Evolutionary conservation across 768 basidiomycete genomes (phyloP), one percentile per base, ranked within the genome.

Genomic region (Macrolepiota albuminosa): DNA sequence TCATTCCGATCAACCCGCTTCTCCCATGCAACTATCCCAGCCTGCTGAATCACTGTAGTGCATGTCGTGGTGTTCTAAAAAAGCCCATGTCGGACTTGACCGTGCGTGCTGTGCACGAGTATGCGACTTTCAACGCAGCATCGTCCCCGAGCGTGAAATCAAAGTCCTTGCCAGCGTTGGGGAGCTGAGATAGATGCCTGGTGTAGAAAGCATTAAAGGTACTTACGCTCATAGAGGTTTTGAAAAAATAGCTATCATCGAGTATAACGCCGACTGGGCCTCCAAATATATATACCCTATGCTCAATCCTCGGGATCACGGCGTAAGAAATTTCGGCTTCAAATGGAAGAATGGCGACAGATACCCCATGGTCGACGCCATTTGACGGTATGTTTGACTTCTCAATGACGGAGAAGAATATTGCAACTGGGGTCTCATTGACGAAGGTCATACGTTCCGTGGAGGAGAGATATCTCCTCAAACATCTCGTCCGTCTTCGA

Each of bases 191-290:
- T 14, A 14, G 29, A 21, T 34, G 36, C 13, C 18, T 8, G 36
- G 14, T 16, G 5, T 6, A 4, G 46, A 13, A 52, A 29, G 53
- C 18, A n/a, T 26, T 29, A 18, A 50, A 36, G 36, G 33, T 21
- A 36, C 75, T 47, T 63, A 82, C 80, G 11, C 63, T 63, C 54
- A 85, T 80, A 2, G 67, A 69, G 0, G 83, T 82, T 67, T 76
- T 79, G n/a, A 84, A 80, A 4, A 85, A 83, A 66, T 79, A 84
- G 53, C 75, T 75, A 58, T 84, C 82, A 63, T 86, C 80, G 58
- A 85, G 66, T 64, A 85, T 83, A 29, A 86, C 79, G 58, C 70
- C 78, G 42, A 84, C 79, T 0, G 76, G 72, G 0, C 85, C 86
- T 8, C 81, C 73, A 2, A 88, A 78, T 43, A 84, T 67, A 63